Evolutionary conservation across 306 rosid species (phyloP), one percentile per base, ranked within the genome.

Genomic region (Dryas drummondii): DNA sequence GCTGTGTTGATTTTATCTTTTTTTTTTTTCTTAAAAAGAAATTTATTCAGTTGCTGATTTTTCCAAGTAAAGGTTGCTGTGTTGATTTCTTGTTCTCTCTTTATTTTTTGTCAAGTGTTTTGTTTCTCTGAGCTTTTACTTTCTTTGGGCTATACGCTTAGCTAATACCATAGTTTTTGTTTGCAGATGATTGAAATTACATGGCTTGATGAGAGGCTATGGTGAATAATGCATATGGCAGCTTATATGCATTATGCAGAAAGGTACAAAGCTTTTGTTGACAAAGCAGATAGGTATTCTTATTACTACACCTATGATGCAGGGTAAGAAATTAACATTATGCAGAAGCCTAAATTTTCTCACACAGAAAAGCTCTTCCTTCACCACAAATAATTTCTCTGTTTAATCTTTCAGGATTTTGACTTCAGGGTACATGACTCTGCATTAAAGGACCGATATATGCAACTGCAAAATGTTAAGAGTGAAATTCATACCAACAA

Each of bases 351-450:
- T 42, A 53, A 12, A 53, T 8, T 7, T 63, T 49, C 54, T 14
- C 6, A 9, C n/a, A 16, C 6, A 5, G n/a, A 9, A 26, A 66
- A 66, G n/a, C 7, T 60, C 13, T 77, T 42, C 47, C 55, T 5
- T 42, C 66, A 60, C 45, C 49, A 9, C 64, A 16, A 45, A 7
- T 10, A 71, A 27, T 67, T 59, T 75, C 37, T 74, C 50, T 55
- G 63, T 49, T 79, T 7, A 71, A n/a, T 57, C 68, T 62, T 74
- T 47, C 67, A 96, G 99, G 99, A 89, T 16, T 96, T 96, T 62
- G 99, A 96, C 81, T 96, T 92, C 86, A 80, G 90, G 75, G 99
- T 88, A 8, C 99, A 90, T 78, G 99, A 96, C 87, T 92, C 99
- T 74, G 98, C 99, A 47, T 96, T 96, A 79, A 92, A 92, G 81